Evolutionary conservation across 306 rosid genomes (phyloP).

Genomic region (Nissolia schottii): DNA sequence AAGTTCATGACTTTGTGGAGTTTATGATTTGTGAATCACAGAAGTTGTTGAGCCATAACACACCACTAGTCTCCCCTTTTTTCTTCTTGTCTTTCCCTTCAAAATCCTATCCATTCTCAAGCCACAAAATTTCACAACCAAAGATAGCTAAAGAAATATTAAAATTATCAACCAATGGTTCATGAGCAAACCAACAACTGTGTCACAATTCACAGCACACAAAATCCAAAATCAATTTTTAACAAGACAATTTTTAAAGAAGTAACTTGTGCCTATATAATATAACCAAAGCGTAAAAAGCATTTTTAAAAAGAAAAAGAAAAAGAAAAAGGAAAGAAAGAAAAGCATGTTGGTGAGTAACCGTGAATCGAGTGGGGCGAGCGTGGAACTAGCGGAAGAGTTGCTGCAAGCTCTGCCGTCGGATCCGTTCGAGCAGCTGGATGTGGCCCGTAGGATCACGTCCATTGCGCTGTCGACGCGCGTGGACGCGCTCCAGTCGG

Average conservation of each 20-base stretch:
- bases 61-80: neutral
- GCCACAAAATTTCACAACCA: neutral
- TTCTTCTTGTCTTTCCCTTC: constrained; percentile 4
- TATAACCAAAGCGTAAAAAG: neutral
- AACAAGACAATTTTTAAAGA: neutral
- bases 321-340: neutral
- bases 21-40: neutral
- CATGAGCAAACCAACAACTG: neutral
- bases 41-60: neutral
- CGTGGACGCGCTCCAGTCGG: constrained; percentile 59
- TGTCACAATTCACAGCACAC: neutral
- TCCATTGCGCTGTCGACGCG: constrained; percentile 84
- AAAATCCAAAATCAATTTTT: neutral
- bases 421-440: constrained; percentile 90
- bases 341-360: constrained; percentile 37
- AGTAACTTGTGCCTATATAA: neutral
- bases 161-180: neutral
- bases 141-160: neutral
- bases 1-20: too few species aligned
- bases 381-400: constrained; percentile 63
- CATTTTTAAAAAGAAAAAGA: neutral
- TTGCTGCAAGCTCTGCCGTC: constrained; percentile 59
- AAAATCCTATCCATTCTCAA: constrained; percentile 28
- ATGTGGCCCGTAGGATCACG: constrained; percentile 91
- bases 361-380: constrained; percentile 50